Base-by-base conservation (phyloP, 2,329 filamentous ascomycete genomes). In the Aurifilum marmelostoma region DNA sequence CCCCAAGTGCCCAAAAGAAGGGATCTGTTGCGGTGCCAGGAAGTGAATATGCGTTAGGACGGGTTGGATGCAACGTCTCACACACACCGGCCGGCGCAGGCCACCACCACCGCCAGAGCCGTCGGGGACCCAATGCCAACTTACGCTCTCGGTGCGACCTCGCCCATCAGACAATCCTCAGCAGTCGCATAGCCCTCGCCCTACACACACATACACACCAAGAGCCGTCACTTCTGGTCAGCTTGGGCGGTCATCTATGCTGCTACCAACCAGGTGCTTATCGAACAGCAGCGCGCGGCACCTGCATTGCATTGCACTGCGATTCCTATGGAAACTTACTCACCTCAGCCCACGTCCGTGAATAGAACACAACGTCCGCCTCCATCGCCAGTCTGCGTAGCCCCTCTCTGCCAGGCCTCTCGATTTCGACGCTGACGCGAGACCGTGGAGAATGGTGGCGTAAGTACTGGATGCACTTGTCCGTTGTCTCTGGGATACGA, bases 311-410 rank as follows among this genome's bases (percentile, higher is more conserved):
- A 4, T 34, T 29, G 50, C 27, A 21, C 58, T 73, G 77, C 63
- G 27, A 27, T 37, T n/a, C n/a, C n/a, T n/a, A n/a, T 34, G 8
- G 34, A 34, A 34, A 34, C 34, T 4, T 4, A 79, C 80, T 78
- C 79, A 90, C 89, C 81, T 89, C 85, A 69, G 91, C 91, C 91
- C 91, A 93, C 64, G 83, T 83, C 74, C 85, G 87, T 16, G 91
- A 92, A 79, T 90, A 93, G 76, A 93, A 92, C n/a, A 93, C 87
- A 24, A 92, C 84, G 75, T 93, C 88, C 32, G 89, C 90, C 73
- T 85, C 82, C 50, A 81, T 81, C 34, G 89, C 89, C 62, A 92
- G 82, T 37, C 86, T 81, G 63, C 82, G 79, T 67, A 93, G 81
- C 2, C 88, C 89, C 37, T 79, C 77, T 14, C 91, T 84, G 16